Conservation (phyloP, 2,329 filamentous ascomycete genomes). For the Aureobasidium melanogenum region DNA sequence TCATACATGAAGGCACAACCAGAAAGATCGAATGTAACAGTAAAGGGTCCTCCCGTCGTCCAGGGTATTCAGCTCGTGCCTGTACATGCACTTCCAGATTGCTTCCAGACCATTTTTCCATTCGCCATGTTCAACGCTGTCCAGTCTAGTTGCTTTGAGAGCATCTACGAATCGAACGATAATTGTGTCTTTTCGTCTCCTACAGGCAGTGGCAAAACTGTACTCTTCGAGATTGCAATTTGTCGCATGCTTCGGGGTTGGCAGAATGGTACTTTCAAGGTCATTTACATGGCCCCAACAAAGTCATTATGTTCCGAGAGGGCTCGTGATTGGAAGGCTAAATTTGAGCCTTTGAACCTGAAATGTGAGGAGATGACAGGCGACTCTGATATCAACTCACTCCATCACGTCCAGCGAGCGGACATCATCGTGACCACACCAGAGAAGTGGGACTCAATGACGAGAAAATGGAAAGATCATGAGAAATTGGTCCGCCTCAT, state of each 20-base stretch:
- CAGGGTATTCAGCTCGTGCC: slow-evolving; percentile 55
- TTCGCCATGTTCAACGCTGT: slow-evolving; percentile 73
- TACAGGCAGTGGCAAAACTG: slow-evolving; percentile 80
- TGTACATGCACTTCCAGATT: slow-evolving; percentile 56
- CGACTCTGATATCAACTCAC: slow-evolving; percentile 61
- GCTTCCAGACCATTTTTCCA: slow-evolving; percentile 59
- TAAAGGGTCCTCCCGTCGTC: slow-evolving; percentile 31
- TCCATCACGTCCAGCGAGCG: slow-evolving; percentile 61
- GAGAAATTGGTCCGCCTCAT: slow-evolving; percentile 64
- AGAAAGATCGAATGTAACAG: not conserved
- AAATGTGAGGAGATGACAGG: slow-evolving; percentile 72
- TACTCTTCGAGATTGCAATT: slow-evolving; percentile 71
- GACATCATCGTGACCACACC: slow-evolving; percentile 81
- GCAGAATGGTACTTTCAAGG: slow-evolving; percentile 58
- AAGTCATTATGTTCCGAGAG: slow-evolving; percentile 75
- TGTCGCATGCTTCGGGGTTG: slow-evolving; percentile 57
- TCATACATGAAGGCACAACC: not conserved
- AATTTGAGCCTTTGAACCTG: slow-evolving; percentile 60
- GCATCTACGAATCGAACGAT: slow-evolving; percentile 57
- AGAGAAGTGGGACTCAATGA: slow-evolving; percentile 88
- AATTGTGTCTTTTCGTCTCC: slow-evolving; percentile 76
- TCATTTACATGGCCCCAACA: slow-evolving; percentile 77
- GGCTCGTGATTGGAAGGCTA: slow-evolving; percentile 66
- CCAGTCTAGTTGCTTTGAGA: slow-evolving; percentile 68
- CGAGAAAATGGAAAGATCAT: slow-evolving; percentile 78